phyloP scores from a whole-genome alignment of 768 basidiomycete genomes.

The Lentinula detonsa region DNA sequence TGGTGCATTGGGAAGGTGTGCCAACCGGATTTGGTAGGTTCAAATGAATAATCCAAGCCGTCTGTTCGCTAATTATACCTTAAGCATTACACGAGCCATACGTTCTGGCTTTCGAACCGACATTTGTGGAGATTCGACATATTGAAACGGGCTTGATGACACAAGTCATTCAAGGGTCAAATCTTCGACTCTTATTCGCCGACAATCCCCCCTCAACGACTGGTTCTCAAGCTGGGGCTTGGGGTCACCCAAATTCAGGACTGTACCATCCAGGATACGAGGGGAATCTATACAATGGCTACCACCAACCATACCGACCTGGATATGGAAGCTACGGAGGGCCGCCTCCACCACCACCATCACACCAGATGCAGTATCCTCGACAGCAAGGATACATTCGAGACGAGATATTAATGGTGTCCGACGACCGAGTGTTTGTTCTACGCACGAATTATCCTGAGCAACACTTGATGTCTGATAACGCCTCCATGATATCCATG shows the following conservation, averaged over 20 bases:
- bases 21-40: conserved; percentile 90
- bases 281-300: conserved; percentile 5
- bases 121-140: conserved; percentile 94
- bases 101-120: conserved; percentile 93
- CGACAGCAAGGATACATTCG: conserved; percentile 46
- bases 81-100: conserved; percentile 94
- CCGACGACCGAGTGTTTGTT: conserved; percentile 79
- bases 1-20: conserved; percentile 94
- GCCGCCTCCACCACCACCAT: conserved; percentile 14
- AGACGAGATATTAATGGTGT: conserved; percentile 86
- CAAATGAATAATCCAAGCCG: background rate
- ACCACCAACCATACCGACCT: conserved; percentile 6
- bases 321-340: conserved; percentile 27
- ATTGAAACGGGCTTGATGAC: conserved; percentile 88
- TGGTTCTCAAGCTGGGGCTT: conserved; percentile 28
- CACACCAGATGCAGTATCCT: conserved; percentile 39
- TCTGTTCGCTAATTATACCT: background rate
- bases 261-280: conserved; percentile 18
- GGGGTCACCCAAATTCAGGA: conserved; percentile 11
- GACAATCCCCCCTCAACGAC: conserved; percentile 86
- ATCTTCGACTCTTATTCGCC: conserved; percentile 85
- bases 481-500: conserved; percentile 36
- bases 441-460: conserved; percentile 44
- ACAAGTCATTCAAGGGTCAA: conserved; percentile 93
- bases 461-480: conserved; percentile 36